Percentiles rank a stretch among this genome's conserved stretches.
Evolutionary conservation across 2,329 filamentous ascomycete genomes (phyloP).

Genomic region (Chrysoporthe austroafricana): DNA sequence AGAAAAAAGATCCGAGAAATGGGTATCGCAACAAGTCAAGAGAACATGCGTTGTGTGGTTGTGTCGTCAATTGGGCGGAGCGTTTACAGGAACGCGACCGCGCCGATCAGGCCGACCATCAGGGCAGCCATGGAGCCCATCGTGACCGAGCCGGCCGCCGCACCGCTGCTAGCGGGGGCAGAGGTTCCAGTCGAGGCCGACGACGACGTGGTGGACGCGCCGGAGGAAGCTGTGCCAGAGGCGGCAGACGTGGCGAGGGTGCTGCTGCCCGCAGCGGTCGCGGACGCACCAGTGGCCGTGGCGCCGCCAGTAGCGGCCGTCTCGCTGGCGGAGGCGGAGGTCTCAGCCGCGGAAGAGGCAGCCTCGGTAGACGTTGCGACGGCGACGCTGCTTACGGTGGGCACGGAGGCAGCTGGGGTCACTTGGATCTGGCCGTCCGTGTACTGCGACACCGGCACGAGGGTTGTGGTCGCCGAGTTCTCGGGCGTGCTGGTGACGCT

Average conservation of each 20-base stretch:
- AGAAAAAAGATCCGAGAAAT: background rate
- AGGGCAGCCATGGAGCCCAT: conserved; percentile 41
- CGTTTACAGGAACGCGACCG: conserved; percentile 42
- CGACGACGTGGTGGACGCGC: conserved; percentile 28
- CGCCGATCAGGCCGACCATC: conserved; percentile 39
- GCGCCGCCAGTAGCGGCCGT: conserved; percentile 22
- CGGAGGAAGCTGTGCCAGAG: conserved; percentile 25
- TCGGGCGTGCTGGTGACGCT: conserved; percentile 37
- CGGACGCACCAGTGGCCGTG: conserved; percentile 5
- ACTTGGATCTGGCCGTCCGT: conserved; percentile 55
- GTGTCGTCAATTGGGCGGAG: background rate
- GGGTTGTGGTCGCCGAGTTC: conserved; percentile 32
- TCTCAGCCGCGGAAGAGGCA: conserved; percentile 28
- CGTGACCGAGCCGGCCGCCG: conserved; percentile 34
- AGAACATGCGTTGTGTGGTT: background rate
- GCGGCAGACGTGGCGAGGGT: conserved; percentile 26
- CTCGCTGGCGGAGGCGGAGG: conserved; percentile 30
- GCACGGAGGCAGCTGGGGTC: conserved; percentile 38
- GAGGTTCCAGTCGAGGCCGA: conserved; percentile 33
- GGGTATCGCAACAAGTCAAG: background rate
- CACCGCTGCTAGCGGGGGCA: conserved; percentile 35
- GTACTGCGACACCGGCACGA: conserved; percentile 46
- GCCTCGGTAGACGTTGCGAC: conserved; percentile 30
- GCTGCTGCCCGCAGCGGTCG: conserved; percentile 10
- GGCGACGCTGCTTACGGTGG: conserved; percentile 29